These are phyloP conservation scores for Pseudogymnoascus sp. DNA, from an alignment of 2,329 filamentous ascomycete genomes.

Conservation along the genomic window DNA sequence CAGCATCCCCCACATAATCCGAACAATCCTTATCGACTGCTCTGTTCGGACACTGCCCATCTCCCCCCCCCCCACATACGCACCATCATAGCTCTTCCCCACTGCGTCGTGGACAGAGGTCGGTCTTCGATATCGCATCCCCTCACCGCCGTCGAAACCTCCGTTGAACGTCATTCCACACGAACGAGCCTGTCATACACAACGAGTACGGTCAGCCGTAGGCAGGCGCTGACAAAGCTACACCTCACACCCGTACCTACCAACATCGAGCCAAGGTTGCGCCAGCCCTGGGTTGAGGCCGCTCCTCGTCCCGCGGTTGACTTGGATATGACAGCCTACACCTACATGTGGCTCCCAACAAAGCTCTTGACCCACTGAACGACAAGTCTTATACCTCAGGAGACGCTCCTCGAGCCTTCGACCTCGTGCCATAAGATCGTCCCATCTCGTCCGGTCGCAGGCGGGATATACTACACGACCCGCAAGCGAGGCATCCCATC, in stretches of 20 bases:
- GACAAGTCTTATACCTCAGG: background rate
- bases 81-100: background rate
- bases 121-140: background rate
- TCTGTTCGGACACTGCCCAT: background rate
- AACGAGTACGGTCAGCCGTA: background rate
- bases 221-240: background rate
- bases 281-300: constrained; percentile 10
- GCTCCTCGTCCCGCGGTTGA: background rate
- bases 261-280: constrained; percentile 28
- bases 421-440: background rate
- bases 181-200: background rate
- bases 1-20: background rate
- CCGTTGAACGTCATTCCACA: background rate
- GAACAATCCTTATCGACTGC: background rate
- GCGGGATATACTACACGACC: background rate
- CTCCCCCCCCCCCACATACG: background rate
- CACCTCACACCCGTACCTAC: background rate
- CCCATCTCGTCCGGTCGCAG: background rate
- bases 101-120: background rate
- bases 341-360: background rate
- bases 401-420: background rate
- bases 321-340: background rate
- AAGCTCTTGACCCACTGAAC: background rate
- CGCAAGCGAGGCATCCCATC: background rate
- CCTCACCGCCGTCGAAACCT: background rate